Base-by-base conservation (phyloP, 2,329 filamentous ascomycete species). In the Epichloe glyceriae region DNA sequence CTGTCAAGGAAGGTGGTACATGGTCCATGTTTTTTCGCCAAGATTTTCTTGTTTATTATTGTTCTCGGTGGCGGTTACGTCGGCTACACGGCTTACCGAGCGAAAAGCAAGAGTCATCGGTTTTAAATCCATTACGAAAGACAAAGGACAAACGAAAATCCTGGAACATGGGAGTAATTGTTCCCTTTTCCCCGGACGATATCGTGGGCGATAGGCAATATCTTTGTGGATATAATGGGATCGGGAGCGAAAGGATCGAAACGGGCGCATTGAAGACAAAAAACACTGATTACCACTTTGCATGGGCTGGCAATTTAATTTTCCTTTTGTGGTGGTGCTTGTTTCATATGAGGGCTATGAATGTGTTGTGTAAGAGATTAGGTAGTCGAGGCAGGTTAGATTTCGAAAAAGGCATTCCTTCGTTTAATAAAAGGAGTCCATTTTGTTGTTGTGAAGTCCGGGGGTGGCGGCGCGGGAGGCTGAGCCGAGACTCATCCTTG, bases 41-140 rank as follows among this genome's bases (percentile, higher is more conserved):
- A 96, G 79, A 74, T 88, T 55, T 64, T 97, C 53, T 61, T 95
- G 53, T 85, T 95, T 67, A 72, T 86, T 56, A 65, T 83, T 33
- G 78, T 82, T 15, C 60, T 84, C 43, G 86, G 76, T 10, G 90
- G 86, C 57, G 86, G 66, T 4, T 98, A 97, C 65, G 81, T 89
- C 43, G 91, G 88, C 30, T 97, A 78, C 65, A 96, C 89, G 6
- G 78, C 84, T 44, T 98, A 87, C 71, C 79, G 90, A 63, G 68
- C 85, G 56, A 82, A 76, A 67, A 74, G 71, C 66, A 79, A 78
- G 64, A 73, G 70, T 56, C 76, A 79, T 64, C 71, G 78, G 33
- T 82, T 81, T 60, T 82, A 67, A 63, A 52, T 17, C 5, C 5
- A 30, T 11, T 11, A 30, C 30, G 8, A 30, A 30, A n/a, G 14